These are phyloP conservation scores for Talaromyces sp. DNA, from an alignment of 2,329 filamentous ascomycete genomes.

Conservation along the genomic window DNA sequence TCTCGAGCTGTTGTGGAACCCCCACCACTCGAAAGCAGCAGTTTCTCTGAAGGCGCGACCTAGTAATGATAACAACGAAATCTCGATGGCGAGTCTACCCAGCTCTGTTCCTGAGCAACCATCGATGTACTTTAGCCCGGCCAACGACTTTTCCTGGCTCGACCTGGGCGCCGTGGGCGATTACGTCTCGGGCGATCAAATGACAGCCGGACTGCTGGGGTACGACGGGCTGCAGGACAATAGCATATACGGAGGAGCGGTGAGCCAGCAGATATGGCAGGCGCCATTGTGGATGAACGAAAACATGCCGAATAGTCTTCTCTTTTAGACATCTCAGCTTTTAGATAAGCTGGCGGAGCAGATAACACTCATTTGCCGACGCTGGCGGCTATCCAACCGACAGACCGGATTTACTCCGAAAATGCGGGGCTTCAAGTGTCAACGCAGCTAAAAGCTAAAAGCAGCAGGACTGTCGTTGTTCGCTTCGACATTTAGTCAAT, in stretches of 20 bases:
- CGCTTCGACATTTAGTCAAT: not conserved
- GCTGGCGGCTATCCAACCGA: not conserved
- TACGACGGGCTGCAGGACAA: constrained; percentile 32
- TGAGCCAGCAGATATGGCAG: constrained; percentile 32
- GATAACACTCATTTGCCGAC: not conserved
- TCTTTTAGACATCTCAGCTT: constrained; percentile 21
- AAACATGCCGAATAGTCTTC: constrained; percentile 29
- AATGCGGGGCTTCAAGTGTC: not conserved
- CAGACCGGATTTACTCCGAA: not conserved
- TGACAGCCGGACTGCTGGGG: constrained; percentile 30
- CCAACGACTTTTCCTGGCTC: constrained; percentile 59
- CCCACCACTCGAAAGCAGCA: constrained; percentile 25
- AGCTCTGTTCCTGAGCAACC: constrained; percentile 30
- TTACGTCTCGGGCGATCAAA: constrained; percentile 47
- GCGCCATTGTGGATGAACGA: constrained; percentile 38
- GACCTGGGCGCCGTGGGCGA: constrained; percentile 58
- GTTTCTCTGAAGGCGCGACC: constrained; percentile 24
- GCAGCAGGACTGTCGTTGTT: not conserved
- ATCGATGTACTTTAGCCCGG: constrained; percentile 38
- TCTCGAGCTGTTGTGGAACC: constrained; percentile 57
- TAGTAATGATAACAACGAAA: constrained; percentile 24
- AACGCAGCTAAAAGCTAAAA: not conserved
- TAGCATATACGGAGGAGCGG: constrained; percentile 23
- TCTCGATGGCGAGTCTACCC: constrained; percentile 22
- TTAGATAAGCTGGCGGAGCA: not conserved